phyloP scores from a whole-genome alignment of 306 rosid genomes.

The Prunus fruticosa region DNA sequence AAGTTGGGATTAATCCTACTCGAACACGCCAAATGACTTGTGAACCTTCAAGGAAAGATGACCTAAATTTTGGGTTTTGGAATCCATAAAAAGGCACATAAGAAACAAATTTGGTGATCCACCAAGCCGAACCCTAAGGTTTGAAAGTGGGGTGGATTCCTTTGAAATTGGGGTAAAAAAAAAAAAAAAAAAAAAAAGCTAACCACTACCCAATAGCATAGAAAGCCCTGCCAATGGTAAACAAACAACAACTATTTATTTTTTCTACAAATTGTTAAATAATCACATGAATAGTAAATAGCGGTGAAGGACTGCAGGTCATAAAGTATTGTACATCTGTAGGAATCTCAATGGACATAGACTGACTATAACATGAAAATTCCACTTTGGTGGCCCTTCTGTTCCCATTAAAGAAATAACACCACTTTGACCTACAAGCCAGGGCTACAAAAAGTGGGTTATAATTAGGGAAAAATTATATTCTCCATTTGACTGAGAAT shows the following conservation, averaged over 20 bases:
- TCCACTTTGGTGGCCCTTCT: conserved; percentile 29
- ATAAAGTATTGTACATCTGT: neutral
- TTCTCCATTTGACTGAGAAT: neutral
- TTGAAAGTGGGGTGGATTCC: conserved; percentile 15
- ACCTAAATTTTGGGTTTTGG: conserved; percentile 1
- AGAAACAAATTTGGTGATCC: conserved; percentile 18
- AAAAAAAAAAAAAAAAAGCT: too few species aligned
- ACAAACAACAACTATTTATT: neutral
- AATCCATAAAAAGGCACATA: neutral
- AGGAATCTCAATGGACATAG: conserved; percentile 22
- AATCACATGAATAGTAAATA: neutral
- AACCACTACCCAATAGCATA: neutral
- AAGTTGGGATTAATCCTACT: neutral
- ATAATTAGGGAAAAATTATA: neutral
- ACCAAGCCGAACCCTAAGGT: conserved; percentile 1
- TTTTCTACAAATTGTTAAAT: neutral
- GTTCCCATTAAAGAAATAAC: conserved; percentile 18
- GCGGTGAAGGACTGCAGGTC: neutral
- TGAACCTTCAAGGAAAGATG: neutral
- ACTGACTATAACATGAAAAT: conserved; percentile 20
- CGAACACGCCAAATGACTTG: neutral
- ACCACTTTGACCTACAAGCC: neutral
- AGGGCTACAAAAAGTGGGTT: neutral
- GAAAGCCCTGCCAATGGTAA: neutral
- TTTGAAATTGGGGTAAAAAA: neutral